phyloP scores from a whole-genome alignment of 2,329 filamentous ascomycete genomes.

The Penicillium frequentans region DNA sequence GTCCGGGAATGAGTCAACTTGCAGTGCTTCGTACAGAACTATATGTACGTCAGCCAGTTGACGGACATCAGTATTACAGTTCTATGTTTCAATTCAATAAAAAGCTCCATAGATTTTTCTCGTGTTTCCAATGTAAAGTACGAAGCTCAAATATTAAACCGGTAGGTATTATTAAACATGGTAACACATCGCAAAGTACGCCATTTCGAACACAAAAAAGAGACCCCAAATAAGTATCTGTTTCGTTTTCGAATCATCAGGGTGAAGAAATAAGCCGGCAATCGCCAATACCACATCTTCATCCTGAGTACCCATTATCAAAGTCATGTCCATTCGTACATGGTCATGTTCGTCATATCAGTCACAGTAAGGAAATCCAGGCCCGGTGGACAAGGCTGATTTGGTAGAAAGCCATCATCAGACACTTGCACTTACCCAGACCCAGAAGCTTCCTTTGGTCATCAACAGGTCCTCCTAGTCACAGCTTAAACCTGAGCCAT shows the following conservation, averaged over 20 bases:
- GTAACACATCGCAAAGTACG: not conserved
- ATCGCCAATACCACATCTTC: not conserved
- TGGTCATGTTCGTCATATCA: not conserved
- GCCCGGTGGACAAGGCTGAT: not conserved
- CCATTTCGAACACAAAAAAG: not conserved
- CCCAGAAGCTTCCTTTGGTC: not conserved
- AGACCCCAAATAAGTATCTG: not conserved
- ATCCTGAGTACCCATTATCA: not conserved
- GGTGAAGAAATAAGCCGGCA: not conserved
- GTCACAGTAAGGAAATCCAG: not conserved
- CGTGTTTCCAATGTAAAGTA: not conserved
- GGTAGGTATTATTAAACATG: slow-evolving; percentile 6
- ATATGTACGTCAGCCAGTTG: not conserved
- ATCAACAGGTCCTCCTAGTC: not conserved
- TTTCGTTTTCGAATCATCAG: not conserved
- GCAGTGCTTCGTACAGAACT: not conserved
- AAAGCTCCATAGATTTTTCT: not conserved
- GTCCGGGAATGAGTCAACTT: slow-evolving; percentile 6
- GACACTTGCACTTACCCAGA: not conserved
- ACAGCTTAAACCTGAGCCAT: slow-evolving; percentile 47
- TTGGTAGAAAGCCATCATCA: not conserved
- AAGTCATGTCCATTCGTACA: not conserved
- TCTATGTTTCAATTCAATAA: not conserved
- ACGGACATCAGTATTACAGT: not conserved
- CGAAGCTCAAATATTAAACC: not conserved